Percentiles rank a stretch among this genome's conserved stretches.
Evolutionary conservation across 2,329 filamentous ascomycete species (phyloP).

Genomic region (Cercospora canescens): DNA sequence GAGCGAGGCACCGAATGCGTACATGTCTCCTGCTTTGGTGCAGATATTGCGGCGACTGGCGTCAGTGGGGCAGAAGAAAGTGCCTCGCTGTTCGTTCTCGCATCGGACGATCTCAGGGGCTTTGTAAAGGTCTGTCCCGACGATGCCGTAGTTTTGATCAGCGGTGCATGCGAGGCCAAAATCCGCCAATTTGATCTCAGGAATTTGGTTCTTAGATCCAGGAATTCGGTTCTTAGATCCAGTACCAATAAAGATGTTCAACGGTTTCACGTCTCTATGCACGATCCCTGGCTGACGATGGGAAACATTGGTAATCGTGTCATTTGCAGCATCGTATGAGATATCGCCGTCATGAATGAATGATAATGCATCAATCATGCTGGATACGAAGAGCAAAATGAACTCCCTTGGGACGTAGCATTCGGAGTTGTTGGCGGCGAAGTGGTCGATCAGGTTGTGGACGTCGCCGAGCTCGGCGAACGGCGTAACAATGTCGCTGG

Average conservation of each 20-base stretch:
- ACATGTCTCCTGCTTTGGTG: conserved; percentile 28
- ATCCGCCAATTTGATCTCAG: conserved; percentile 11
- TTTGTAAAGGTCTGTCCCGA: conserved; percentile 8
- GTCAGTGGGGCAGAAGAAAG: conserved; percentile 13
- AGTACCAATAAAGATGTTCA: conserved; percentile 17
- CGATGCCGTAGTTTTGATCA: conserved; percentile 7
- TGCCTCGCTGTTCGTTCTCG: conserved; percentile 20
- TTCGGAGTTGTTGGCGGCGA: not conserved
- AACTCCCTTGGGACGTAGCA: conserved; percentile 19
- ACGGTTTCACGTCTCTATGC: conserved; percentile 15
- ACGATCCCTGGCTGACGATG: conserved; percentile 12
- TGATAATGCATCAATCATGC: conserved; percentile 28
- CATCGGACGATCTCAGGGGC: conserved; percentile 26
- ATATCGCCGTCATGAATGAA: conserved; percentile 30
- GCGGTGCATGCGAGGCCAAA: conserved; percentile 12
- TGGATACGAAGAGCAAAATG: conserved; percentile 27
- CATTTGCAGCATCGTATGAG: conserved; percentile 1
- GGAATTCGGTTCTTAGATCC: conserved; percentile 7
- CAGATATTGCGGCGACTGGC: conserved; percentile 10
- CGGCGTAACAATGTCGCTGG: conserved; percentile 20
- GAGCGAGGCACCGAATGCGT: conserved; percentile 27
- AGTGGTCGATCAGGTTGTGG: conserved; percentile 14
- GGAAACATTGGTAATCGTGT: not conserved
- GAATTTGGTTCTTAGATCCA: conserved; percentile 5
- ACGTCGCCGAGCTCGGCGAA: conserved; percentile 30